Conservation (phyloP, 1,284 basidiomycete species). For the Schizophyllum commune region DNA sequence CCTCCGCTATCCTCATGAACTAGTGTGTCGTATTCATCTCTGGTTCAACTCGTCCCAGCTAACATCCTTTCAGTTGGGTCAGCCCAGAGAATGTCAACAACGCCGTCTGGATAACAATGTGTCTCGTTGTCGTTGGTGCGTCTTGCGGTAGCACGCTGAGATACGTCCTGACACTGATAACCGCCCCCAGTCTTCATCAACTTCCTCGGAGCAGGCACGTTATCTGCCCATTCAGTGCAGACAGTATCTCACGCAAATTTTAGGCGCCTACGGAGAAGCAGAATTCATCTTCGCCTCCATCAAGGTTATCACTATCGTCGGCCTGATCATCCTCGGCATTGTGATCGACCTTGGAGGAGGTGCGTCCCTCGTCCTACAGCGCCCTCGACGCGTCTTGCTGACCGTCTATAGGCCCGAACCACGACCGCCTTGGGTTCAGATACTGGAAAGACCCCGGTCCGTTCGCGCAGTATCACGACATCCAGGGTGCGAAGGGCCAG, state of each 20-base stretch:
- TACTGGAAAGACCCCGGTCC: slow-evolving; percentile 73
- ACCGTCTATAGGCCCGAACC: slow-evolving; percentile 33
- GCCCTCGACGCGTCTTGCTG: slow-evolving; percentile 1
- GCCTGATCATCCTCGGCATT: slow-evolving; percentile 54
- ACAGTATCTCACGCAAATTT: neutral
- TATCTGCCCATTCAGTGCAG: neutral
- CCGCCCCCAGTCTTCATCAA: slow-evolving; percentile 60
- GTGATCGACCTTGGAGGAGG: slow-evolving; percentile 58
- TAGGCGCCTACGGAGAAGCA: slow-evolving; percentile 61
- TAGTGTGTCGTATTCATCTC: slow-evolving; percentile 45
- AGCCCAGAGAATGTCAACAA: slow-evolving; percentile 40
- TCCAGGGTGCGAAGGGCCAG: slow-evolving; percentile 51
- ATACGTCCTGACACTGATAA: neutral
- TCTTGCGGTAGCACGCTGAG: neutral
- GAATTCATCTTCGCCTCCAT: slow-evolving; percentile 74
- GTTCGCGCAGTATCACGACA: slow-evolving; percentile 50
- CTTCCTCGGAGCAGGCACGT: slow-evolving; percentile 60
- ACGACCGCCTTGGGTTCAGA: slow-evolving; percentile 48
- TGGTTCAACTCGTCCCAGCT: neutral
- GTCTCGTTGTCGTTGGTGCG: slow-evolving; percentile 28
- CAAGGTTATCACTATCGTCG: slow-evolving; percentile 73
- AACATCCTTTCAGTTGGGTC: neutral
- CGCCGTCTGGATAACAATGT: slow-evolving; percentile 72
- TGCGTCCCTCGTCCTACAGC: slow-evolving; percentile 31
- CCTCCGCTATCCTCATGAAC: slow-evolving; percentile 70